Evolutionary conservation across 495 filamentous ascomycete species (phyloP), one percentile per base, ranked within the genome.

Genomic region (Paragyromitra xinjiangensis): DNA sequence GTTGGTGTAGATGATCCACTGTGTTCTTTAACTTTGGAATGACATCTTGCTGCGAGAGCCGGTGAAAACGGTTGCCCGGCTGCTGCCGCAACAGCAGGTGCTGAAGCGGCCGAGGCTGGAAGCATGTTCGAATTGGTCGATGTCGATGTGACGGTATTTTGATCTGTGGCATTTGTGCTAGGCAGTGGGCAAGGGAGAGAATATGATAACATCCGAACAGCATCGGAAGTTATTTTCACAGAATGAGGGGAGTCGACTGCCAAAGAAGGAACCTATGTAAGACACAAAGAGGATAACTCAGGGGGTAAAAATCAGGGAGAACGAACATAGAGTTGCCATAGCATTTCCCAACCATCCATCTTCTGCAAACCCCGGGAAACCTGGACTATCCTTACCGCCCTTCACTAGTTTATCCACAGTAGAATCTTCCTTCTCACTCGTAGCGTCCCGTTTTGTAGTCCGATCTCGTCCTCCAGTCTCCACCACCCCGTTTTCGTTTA

Each of bases 181-280:
- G 81, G 81, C 40, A 82, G 58, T 9, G 82, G 82, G 63, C 82
- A 83, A n/a, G 82, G 82, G n/a, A 83, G 69, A 29, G 82, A 82
- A 69, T 83, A 83, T 19, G 82, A 83, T 50, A 83, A 63, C 71
- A 83, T 81, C 50, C 82, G 75, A 63, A 83, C 73, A 44, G 82
- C 79, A 39, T 83, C 81, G 44, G 80, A 79, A 16, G 67, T 71
- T 71, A 81, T 73, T 64, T 74, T 66, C 22, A 79, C 71, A 67
- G 67, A 82, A 73, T 78, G 63, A 12, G 78, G 40, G 14, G 82
- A 78, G 40, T 81, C 80, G 56, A 82, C 81, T 81, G 56, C 72
- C 34, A 14, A 40, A 26, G 56, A 62, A 40, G 37, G 59, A 34
- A 44, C 64, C 64, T 29, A 37, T 73, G 68, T 79, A 82, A 81